Conservation (phyloP, 495 filamentous ascomycete species). For the Penicillium riverlandense region DNA sequence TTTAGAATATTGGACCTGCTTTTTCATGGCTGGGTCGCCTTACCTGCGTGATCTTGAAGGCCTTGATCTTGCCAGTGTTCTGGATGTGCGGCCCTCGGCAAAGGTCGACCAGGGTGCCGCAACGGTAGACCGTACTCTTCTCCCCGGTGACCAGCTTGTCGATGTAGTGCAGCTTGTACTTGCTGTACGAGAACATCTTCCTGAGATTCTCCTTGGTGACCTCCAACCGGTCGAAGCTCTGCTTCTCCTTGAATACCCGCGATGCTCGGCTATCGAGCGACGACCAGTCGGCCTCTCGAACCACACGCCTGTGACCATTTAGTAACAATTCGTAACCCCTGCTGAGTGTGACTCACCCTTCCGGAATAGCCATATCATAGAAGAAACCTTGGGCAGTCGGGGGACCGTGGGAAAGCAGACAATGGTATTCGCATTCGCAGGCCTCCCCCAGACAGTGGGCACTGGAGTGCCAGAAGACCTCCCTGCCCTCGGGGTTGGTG, state of each 20-base stretch:
- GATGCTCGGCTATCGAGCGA: conserved; percentile 67
- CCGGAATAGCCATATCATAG: conserved; percentile 90
- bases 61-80: conserved; percentile 85
- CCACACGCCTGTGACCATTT: conserved; percentile 42
- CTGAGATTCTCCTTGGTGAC: conserved; percentile 83
- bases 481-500: conserved; percentile 72
- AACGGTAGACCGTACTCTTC: conserved; percentile 88
- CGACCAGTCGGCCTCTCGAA: conserved; percentile 68
- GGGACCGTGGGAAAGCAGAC: conserved; percentile 86
- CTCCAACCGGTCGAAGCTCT: conserved; percentile 84
- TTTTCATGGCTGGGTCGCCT: not conserved
- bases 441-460: conserved; percentile 94
- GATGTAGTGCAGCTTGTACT: conserved; percentile 94
- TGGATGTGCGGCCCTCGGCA: conserved; percentile 83
- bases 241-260: conserved; percentile 90
- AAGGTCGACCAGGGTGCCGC: conserved; percentile 71
- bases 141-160: conserved; percentile 88
- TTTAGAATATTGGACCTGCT: no score
- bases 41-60: conserved; percentile 85
- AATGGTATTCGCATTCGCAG: conserved; percentile 80
- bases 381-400: conserved; percentile 93
- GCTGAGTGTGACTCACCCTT: conserved; percentile 35
- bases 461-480: conserved; percentile 89
- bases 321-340: not conserved
- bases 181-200: conserved; percentile 95